Percentiles rank a stretch among this genome's conserved stretches.
Conservation (phyloP, 2,329 filamentous ascomycete genomes). For the Parastagonospora avenae region DNA sequence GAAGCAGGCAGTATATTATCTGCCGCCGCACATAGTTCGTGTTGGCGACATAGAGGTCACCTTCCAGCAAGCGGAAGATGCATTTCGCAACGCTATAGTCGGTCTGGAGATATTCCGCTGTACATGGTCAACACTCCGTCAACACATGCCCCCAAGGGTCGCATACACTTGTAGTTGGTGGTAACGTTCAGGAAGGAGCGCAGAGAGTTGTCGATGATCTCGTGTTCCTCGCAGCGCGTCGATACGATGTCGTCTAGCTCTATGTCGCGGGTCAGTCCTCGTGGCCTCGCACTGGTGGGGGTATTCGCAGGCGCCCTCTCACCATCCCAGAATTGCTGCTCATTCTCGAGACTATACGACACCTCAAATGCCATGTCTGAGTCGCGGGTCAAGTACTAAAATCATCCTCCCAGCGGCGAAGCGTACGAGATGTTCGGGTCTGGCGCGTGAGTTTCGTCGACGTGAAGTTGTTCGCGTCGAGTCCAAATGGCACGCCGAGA, state of each 20-base stretch:
- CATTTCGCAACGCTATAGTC: slow-evolving; percentile 83
- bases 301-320: slow-evolving; percentile 42
- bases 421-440: slow-evolving; percentile 20
- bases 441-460: slow-evolving; percentile 23
- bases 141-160: not conserved
- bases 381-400: slow-evolving; percentile 41
- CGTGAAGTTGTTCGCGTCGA: slow-evolving; percentile 27
- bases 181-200: slow-evolving; percentile 83
- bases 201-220: slow-evolving; percentile 81
- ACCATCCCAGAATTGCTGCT: slow-evolving; percentile 92
- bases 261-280: slow-evolving; percentile 44
- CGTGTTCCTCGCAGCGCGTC: slow-evolving; percentile 63
- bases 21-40: slow-evolving; percentile 88
- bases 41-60: slow-evolving; percentile 74
- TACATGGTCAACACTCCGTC: slow-evolving; percentile 26
- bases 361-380: slow-evolving; percentile 70
- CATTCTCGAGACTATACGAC: slow-evolving; percentile 72
- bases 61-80: slow-evolving; percentile 77
- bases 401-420: slow-evolving; percentile 42
- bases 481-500: slow-evolving; percentile 19
- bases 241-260: slow-evolving; percentile 71
- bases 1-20: slow-evolving; percentile 86
- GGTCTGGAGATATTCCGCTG: slow-evolving; percentile 72
- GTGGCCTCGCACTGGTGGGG: slow-evolving; percentile 18
- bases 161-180: slow-evolving; percentile 69